Conservation (phyloP, 441 rosid genomes). For the Erodium texanum region DNA sequence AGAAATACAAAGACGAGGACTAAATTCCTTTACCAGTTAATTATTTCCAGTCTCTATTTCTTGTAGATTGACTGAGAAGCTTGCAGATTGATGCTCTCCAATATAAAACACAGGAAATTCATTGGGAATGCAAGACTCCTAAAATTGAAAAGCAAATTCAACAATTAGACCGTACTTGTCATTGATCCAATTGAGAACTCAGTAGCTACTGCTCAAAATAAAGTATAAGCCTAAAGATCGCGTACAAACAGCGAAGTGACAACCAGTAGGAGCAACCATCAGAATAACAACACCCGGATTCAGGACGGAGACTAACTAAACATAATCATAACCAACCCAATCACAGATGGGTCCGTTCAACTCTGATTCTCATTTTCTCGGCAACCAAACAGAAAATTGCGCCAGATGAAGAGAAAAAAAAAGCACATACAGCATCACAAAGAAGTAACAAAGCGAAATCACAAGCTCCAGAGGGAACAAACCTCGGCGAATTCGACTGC, state of each 20-base stretch:
- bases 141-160: slow-evolving; percentile 1
- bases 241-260: not conserved
- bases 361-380: not conserved
- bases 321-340: too few species aligned
- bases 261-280: not conserved
- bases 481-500: slow-evolving; percentile 17
- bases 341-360: not conserved
- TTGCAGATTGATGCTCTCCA: slow-evolving; percentile 4
- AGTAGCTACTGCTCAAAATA: not conserved
- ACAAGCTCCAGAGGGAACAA: slow-evolving; percentile 2
- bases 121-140: slow-evolving; percentile 5
- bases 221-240: not conserved
- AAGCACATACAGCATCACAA: not conserved
- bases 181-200: not conserved
- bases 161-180: not conserved
- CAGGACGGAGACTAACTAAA: too few species aligned
- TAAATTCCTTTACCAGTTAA: slow-evolving; percentile 17
- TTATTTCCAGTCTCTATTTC: slow-evolving; percentile 12
- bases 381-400: not conserved
- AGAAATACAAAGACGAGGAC: not conserved
- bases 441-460: not conserved
- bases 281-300: too few species aligned
- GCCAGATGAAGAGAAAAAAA: not conserved
- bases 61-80: slow-evolving; percentile 1
- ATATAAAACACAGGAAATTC: not conserved